Evolutionary conservation across 2,329 filamentous ascomycete genomes (phyloP).

Genomic region (Penicillium thymicola): DNA sequence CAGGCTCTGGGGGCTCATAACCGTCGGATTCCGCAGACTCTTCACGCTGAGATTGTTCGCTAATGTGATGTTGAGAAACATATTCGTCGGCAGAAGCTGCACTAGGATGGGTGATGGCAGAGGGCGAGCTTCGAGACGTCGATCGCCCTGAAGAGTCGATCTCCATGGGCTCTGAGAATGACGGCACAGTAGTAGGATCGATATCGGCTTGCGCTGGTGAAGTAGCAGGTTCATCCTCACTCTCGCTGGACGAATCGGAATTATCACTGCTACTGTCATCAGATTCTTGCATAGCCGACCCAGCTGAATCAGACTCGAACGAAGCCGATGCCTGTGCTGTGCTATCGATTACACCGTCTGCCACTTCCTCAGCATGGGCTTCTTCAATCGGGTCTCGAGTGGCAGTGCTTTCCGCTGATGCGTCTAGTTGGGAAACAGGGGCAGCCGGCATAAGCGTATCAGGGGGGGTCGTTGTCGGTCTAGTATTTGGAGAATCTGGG

Average conservation of each 20-base stretch:
- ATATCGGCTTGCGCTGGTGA: conserved; percentile 14
- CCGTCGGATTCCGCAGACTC: conserved; percentile 46
- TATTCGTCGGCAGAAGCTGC: conserved; percentile 12
- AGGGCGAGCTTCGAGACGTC: background rate
- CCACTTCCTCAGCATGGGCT: conserved; percentile 9
- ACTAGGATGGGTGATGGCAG: conserved; percentile 7
- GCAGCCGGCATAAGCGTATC: background rate
- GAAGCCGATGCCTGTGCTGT: conserved; percentile 21
- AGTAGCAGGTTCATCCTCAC: conserved; percentile 16
- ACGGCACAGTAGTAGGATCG: background rate
- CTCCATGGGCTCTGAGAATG: background rate
- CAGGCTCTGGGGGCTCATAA: conserved; percentile 55
- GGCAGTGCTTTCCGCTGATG: background rate
- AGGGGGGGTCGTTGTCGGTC: background rate
- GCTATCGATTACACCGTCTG: conserved; percentile 9
- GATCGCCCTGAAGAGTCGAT: conserved; percentile 1
- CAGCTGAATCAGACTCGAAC: conserved; percentile 26
- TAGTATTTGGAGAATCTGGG: conserved; percentile 40
- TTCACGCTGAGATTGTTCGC: conserved; percentile 23
- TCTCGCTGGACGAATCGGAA: conserved; percentile 14
- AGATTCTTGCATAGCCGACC: conserved; percentile 42
- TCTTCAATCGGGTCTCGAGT: conserved; percentile 5
- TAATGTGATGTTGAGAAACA: background rate
- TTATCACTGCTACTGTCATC: conserved; percentile 22
- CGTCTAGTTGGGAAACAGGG: background rate